Conservation (phyloP, 345 rosid species). For the Citrus mangshanensis region DNA sequence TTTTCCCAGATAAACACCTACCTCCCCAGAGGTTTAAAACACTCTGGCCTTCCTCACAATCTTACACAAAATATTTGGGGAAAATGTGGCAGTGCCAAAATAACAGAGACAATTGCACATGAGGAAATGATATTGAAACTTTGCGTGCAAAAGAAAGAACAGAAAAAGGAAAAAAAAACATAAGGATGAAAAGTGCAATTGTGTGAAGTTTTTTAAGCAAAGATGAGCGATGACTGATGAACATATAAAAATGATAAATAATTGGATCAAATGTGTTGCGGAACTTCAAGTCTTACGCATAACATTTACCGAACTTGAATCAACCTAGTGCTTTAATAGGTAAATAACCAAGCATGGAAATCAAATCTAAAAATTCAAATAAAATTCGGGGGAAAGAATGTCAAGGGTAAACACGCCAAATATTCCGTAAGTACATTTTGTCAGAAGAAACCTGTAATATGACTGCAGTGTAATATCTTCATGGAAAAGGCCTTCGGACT, state of each 20-base stretch:
- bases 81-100: background rate
- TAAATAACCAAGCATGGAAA: background rate
- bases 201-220: background rate
- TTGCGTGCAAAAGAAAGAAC: background rate
- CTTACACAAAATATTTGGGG: background rate
- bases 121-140: background rate
- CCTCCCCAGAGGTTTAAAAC: background rate
- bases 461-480: slow-evolving; percentile 63
- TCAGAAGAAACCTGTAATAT: slow-evolving; percentile 65
- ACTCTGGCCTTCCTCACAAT: background rate
- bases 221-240: no score
- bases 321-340: background rate
- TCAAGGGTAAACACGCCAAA: background rate
- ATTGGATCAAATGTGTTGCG: background rate
- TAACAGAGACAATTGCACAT: background rate
- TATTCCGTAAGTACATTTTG: background rate
- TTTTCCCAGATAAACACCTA: background rate
- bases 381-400: background rate
- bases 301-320: background rate
- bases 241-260: background rate
- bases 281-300: background rate
- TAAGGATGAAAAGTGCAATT: background rate
- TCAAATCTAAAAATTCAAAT: background rate
- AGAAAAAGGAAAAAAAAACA: background rate
- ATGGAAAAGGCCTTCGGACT: slow-evolving; percentile 54